A percentile compares a stretch with the other conserved stretches of the same genome.
phyloP scores from a whole-genome alignment of 768 basidiomycete genomes.

The Clitopilus passeckerianus region DNA sequence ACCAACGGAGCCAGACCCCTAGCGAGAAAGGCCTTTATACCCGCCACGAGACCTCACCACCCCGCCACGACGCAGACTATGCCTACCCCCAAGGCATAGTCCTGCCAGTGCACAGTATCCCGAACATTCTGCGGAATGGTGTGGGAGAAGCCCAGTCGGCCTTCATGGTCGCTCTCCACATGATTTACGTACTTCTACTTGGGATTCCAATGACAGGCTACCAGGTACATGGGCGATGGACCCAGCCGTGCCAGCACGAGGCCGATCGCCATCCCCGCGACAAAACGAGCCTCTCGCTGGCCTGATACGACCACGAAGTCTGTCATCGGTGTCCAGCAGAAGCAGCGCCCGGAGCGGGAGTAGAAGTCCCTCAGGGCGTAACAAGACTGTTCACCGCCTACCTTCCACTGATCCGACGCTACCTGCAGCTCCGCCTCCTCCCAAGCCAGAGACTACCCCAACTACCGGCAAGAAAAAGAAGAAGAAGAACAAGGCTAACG shows the following conservation, averaged over 20 bases:
- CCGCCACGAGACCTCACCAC: constrained; percentile 1
- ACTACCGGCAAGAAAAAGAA: neutral
- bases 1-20: constrained; percentile 43
- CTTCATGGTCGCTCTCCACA: neutral
- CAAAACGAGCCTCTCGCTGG: neutral
- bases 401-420: constrained; percentile 36
- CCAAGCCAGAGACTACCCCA: neutral
- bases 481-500: neutral
- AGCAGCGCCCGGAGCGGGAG: constrained; percentile 56
- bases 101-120: constrained; percentile 11
- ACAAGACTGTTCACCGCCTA: constrained; percentile 59
- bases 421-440: constrained; percentile 20
- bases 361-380: constrained; percentile 45
- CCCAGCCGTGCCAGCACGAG: neutral
- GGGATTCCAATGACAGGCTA: neutral
- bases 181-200: neutral
- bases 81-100: constrained; percentile 36
- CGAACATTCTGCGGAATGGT: constrained; percentile 8
- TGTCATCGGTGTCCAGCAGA: constrained; percentile 50
- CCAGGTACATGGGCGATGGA: neutral
- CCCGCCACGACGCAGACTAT: constrained; percentile 14
- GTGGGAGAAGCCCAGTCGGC: neutral
- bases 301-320: constrained; percentile 35
- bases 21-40: constrained; percentile 30
- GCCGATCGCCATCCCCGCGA: neutral